phyloP scores from a whole-genome alignment of 1,284 basidiomycete species.

The Phylloporus gajari region DNA sequence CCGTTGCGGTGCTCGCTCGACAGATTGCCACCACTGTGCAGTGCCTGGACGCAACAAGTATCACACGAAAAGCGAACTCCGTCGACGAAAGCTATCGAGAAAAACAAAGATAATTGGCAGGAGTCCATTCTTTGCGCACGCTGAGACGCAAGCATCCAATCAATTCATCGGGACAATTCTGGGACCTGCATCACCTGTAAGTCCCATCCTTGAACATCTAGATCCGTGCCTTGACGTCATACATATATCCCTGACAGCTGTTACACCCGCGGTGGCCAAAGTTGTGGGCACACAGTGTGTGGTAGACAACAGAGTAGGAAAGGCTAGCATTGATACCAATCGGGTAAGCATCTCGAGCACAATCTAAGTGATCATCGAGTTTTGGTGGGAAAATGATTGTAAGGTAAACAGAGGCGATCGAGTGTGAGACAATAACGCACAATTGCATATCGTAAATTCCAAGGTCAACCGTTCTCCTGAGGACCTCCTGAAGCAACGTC shows the following conservation, averaged over 20 bases:
- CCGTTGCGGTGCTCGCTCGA: neutral
- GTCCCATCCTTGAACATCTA: conserved; percentile 22
- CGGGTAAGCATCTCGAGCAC: conserved; percentile 53
- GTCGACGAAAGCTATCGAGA: too few relatives aligned
- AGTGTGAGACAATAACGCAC: conserved; percentile 51
- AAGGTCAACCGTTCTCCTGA: conserved; percentile 28
- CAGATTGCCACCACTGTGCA: neutral
- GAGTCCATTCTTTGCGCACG: too few relatives aligned
- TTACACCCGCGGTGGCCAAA: conserved; percentile 48
- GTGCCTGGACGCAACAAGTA: neutral
- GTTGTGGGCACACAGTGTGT: conserved; percentile 38
- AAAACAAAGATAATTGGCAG: too few relatives aligned
- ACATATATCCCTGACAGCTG: conserved; percentile 45
- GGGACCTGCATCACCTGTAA: too few relatives aligned
- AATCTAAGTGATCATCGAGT: conserved; percentile 70
- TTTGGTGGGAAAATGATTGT: conserved; percentile 56
- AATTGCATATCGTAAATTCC: conserved; percentile 42
- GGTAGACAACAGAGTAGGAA: conserved; percentile 41
- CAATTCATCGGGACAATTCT: too few relatives aligned
- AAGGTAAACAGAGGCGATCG: neutral
- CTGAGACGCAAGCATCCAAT: too few relatives aligned
- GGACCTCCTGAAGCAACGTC: conserved; percentile 34
- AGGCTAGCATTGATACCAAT: conserved; percentile 38
- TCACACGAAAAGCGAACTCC: too few relatives aligned
- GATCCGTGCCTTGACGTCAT: conserved; percentile 39